Evolutionary conservation across 768 basidiomycete genomes (phyloP).

Genomic region (Phlebiopsis flavidoalba): DNA sequence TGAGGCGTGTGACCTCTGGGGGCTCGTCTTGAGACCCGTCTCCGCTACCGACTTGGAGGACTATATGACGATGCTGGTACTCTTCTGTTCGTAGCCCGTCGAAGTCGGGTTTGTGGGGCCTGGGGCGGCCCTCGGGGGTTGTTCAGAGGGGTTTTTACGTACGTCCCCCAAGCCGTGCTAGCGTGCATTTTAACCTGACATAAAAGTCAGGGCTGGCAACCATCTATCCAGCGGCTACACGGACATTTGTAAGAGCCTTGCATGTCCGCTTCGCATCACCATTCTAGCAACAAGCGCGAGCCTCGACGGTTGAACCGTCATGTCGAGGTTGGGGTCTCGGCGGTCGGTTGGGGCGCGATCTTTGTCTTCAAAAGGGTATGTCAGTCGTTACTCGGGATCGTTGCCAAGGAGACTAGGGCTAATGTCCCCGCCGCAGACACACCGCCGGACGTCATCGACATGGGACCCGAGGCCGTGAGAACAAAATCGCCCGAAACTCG

Average conservation of each 20-base stretch:
- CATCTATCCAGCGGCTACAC: neutral
- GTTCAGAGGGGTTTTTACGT: neutral
- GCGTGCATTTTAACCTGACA: neutral
- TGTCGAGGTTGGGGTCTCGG: neutral
- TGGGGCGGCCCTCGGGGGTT: neutral
- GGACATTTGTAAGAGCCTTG: neutral
- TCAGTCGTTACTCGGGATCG: constrained; percentile 1
- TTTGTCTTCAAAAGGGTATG: constrained; percentile 1
- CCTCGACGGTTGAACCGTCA: neutral
- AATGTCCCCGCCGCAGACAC: neutral
- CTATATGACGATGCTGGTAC: too few species aligned
- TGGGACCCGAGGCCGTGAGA: neutral
- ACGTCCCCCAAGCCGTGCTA: neutral
- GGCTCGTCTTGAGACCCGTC: too few species aligned
- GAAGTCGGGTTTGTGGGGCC: neutral
- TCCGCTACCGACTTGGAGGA: too few species aligned
- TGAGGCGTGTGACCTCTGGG: neutral
- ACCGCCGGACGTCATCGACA: constrained; percentile 3
- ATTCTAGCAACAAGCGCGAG: neutral
- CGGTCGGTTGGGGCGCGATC: neutral
- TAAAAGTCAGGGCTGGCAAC: neutral
- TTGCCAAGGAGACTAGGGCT: constrained; percentile 6
- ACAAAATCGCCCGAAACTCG: neutral
- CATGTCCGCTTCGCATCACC: neutral
- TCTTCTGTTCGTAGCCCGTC: neutral